A percentile compares a stretch with the other conserved stretches of the same genome.
Evolutionary conservation across 345 rosid genomes (phyloP).

Genomic region (Toxicodendron radicans): DNA sequence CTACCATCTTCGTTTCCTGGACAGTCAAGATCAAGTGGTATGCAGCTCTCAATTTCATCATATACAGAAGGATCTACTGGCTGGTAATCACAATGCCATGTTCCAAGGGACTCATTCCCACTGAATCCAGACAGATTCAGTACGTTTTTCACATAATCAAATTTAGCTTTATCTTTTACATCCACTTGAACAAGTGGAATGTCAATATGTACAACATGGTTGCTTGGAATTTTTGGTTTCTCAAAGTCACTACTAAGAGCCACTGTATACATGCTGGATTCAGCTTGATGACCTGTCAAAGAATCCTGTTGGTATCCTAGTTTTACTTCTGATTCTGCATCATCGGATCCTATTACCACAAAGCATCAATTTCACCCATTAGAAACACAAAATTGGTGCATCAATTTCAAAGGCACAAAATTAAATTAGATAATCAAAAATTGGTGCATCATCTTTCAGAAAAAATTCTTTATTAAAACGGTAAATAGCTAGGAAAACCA

Average conservation of each 20-base stretch:
- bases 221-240: slow-evolving; percentile 13
- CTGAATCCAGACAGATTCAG: slow-evolving; percentile 71
- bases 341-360: background rate
- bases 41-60: slow-evolving; percentile 54
- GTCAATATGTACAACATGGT: slow-evolving; percentile 5
- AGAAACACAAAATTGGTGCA: background rate
- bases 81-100: slow-evolving; percentile 68
- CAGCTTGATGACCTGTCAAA: slow-evolving; percentile 9
- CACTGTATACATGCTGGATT: slow-evolving; percentile 12
- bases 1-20: slow-evolving; percentile 36
- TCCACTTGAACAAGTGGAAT: slow-evolving; percentile 32
- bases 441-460: background rate
- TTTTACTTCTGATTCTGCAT: slow-evolving; percentile 23
- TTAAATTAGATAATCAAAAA: background rate
- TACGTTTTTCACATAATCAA: slow-evolving; percentile 65
- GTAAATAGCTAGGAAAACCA: too few species aligned
- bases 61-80: slow-evolving; percentile 57
- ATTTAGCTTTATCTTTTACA: slow-evolving; percentile 46
- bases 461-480: background rate
- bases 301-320: slow-evolving; percentile 9
- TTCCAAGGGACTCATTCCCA: slow-evolving; percentile 45
- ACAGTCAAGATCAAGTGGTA: slow-evolving; percentile 45
- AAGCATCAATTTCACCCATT: background rate
- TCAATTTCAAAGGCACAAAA: background rate
- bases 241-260: slow-evolving; percentile 9